Conservation (phyloP, 2,329 filamentous ascomycete species). For the Talaromyces atroroseus region DNA sequence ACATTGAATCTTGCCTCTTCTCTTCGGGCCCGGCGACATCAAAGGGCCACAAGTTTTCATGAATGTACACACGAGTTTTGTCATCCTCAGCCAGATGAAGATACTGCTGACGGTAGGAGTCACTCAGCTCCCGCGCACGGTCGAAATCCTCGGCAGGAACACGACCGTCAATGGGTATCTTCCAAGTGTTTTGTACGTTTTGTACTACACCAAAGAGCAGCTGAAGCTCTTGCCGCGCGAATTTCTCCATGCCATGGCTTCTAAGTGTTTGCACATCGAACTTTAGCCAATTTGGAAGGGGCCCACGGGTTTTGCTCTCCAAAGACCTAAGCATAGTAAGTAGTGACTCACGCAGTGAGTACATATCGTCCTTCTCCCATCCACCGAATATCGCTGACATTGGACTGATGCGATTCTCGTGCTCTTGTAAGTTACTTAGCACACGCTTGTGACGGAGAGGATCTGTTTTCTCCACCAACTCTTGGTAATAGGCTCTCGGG, state of each 20-base stretch:
- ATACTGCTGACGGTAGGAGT: slow-evolving; percentile 2
- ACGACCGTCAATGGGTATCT: slow-evolving; percentile 6
- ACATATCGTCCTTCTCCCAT: slow-evolving; percentile 2
- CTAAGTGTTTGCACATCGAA: background rate
- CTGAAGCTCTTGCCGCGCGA: slow-evolving; percentile 7
- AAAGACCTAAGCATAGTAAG: background rate
- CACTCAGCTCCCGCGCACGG: background rate
- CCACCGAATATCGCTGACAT: background rate
- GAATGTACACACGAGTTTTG: background rate
- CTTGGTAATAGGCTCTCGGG: slow-evolving; percentile 2
- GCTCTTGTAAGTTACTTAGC: background rate
- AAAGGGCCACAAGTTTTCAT: slow-evolving; percentile 7
- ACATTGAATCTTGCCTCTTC: background rate
- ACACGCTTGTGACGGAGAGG: slow-evolving; percentile 9
- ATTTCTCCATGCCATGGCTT: slow-evolving; percentile 5
- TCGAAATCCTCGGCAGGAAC: slow-evolving; percentile 5
- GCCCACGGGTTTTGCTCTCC: background rate
- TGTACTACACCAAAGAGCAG: slow-evolving; percentile 7
- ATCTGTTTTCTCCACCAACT: slow-evolving; percentile 3
- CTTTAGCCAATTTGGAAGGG: background rate
- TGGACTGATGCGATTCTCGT: background rate
- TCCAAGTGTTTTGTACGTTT: background rate
- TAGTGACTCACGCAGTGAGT: slow-evolving; percentile 5
- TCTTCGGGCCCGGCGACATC: background rate
- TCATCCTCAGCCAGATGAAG: background rate